Conservation (phyloP, 2,329 filamentous ascomycete species). For the Curvularia hawaiiensis region DNA sequence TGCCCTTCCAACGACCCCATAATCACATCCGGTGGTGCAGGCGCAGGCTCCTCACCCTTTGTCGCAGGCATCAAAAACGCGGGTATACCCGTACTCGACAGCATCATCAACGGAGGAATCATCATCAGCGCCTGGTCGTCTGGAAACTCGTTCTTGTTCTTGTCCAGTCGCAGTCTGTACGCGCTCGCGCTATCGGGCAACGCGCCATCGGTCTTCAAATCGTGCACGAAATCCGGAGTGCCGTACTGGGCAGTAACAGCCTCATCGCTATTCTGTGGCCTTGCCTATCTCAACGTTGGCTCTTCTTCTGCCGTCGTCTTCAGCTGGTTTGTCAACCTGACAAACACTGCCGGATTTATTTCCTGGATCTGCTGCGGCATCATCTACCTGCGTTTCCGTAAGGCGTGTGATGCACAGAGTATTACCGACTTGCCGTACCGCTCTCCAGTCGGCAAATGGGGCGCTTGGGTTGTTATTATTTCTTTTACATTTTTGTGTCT, state of each 20-base stretch:
- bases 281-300: slow-evolving; percentile 57
- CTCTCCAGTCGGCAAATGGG: slow-evolving; percentile 66
- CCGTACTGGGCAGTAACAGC: slow-evolving; percentile 55
- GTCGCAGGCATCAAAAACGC: slow-evolving; percentile 56
- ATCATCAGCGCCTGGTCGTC: slow-evolving; percentile 67
- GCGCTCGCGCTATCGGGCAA: slow-evolving; percentile 66
- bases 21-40: slow-evolving; percentile 59
- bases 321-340: slow-evolving; percentile 73
- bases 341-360: slow-evolving; percentile 61
- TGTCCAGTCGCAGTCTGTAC: slow-evolving; percentile 59
- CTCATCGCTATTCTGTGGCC: slow-evolving; percentile 51
- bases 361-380: slow-evolving; percentile 62
- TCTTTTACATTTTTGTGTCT: slow-evolving; percentile 67
- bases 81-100: slow-evolving; percentile 63
- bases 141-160: slow-evolving; percentile 61
- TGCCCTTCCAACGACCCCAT: slow-evolving; percentile 58
- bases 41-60: slow-evolving; percentile 59
- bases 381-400: slow-evolving; percentile 64
- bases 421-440: slow-evolving; percentile 60
- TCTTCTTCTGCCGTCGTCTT: slow-evolving; percentile 57
- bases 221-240: slow-evolving; percentile 65
- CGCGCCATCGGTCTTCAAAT: slow-evolving; percentile 65
- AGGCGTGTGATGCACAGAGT: slow-evolving; percentile 60
- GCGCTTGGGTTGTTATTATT: slow-evolving; percentile 64
- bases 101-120: slow-evolving; percentile 71